Percentiles rank a stretch among this genome's conserved stretches.
phyloP scores from a whole-genome alignment of 208 protist species.

The Acanthamoeba lugdunensis region DNA sequence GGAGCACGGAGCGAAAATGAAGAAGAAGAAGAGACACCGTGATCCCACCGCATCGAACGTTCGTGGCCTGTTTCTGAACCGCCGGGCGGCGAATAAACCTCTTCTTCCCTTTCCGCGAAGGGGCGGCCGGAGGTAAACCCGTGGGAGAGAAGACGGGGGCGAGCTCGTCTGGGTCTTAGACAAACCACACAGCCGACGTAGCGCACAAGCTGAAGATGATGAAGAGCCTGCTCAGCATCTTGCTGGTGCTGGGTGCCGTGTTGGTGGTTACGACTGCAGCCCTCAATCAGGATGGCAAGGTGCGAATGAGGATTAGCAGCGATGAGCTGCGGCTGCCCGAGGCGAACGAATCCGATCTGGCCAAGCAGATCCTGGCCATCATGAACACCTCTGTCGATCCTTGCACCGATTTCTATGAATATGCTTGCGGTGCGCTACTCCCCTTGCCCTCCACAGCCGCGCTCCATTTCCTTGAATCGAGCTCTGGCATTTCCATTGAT shows the following conservation, averaged over 20 bases:
- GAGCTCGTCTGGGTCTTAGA: too few species aligned
- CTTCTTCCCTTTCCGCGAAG: too few species aligned
- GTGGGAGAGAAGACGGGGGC: too few species aligned
- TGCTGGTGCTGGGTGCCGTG: background rate
- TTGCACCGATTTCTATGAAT: constrained; percentile 71
- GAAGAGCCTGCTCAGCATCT: background rate
- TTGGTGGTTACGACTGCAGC: background rate
- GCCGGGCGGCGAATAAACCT: too few species aligned
- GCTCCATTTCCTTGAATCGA: background rate
- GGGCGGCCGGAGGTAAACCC: too few species aligned
- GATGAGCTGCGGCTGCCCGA: background rate
- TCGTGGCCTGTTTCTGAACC: too few species aligned
- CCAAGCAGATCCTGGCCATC: constrained; percentile 47
- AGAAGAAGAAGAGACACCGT: too few species aligned
- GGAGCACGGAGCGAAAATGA: too few species aligned
- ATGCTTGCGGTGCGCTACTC: constrained; percentile 40
- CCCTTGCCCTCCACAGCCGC: too few species aligned
- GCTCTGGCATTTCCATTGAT: background rate
- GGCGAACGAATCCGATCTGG: background rate
- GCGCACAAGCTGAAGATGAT: background rate
- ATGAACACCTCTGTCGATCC: constrained; percentile 67
- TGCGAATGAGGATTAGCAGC: background rate
- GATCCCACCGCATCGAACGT: too few species aligned
- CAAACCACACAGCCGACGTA: background rate
- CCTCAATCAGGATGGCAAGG: background rate